Evolutionary conservation across 176 grass and related monocot species (phyloP), one percentile per base, ranked within the genome.

Genomic region (Saccharum spontaneum): DNA sequence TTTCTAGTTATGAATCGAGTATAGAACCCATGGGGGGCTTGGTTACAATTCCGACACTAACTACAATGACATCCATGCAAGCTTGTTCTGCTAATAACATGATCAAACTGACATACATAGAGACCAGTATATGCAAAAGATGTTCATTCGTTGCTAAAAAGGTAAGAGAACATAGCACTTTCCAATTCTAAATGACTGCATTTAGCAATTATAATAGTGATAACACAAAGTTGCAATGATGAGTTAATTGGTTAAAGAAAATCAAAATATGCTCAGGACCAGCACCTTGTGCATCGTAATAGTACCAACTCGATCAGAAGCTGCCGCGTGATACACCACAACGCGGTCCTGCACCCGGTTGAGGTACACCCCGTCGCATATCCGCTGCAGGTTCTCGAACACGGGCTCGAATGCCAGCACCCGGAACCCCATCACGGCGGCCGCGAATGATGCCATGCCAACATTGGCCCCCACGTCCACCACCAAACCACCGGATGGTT

Each of bases 381-480:
- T 94, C 88, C 88, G 88, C 68, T 94, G 93, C 66, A 95, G 78
- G 52, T 96, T 98, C 88, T 98, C 93, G 13, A 92, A 80, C 66
- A 95, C 80, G 7, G 93, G 97, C 88, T 98, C 97, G 18, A 98
- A 94, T 0, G 91, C 86, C 43, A 98, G 78, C 54, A 98, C 97
- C 41, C 88, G 80, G 80, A 92, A 92, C 61, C 97, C 97, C 91
- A 98, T 98, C 36, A 87, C 91, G 0, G 95, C 95, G 4, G 90
- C 95, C 2, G 92, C 90, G 81, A 98, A 98, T 10, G 95, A 31
- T 1, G 92, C 92, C 92, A 98, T 98, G 41, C 95, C 95, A 14
- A 95, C 92, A 84, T 98, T 98, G 73, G 89, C 91, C 63, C 95
- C 95, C 5, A 98, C 85, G 81, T 98, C 95, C 76, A 98, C 84